phyloP scores from a whole-genome alignment of 352 stramenopile genomes.

The Pythium angustatum region DNA sequence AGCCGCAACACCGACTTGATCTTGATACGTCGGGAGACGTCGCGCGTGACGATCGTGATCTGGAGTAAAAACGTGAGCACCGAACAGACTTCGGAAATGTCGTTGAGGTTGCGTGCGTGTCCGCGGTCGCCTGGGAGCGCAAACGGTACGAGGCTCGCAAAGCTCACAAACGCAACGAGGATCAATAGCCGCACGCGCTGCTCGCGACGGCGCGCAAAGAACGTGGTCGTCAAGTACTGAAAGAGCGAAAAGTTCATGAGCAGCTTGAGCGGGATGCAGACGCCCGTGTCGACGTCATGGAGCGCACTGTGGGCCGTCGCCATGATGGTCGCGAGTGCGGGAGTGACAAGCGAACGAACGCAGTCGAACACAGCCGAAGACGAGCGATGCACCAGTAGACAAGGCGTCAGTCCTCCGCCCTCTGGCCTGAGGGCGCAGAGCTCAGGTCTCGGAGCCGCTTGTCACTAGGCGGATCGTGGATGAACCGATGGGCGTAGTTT shows the following conservation, averaged over 20 bases:
- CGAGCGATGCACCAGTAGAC: too few relatives aligned
- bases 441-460: too few relatives aligned
- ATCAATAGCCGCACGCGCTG: slow-evolving; percentile 23
- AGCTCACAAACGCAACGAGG: slow-evolving; percentile 17
- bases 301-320: too few relatives aligned
- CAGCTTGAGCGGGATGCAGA: too few relatives aligned
- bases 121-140: slow-evolving; percentile 25
- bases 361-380: too few relatives aligned
- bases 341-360: too few relatives aligned
- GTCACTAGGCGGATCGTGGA: too few relatives aligned
- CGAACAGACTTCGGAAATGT: slow-evolving; percentile 26
- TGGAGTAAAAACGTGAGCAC: slow-evolving; percentile 31
- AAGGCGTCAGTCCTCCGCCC: too few relatives aligned
- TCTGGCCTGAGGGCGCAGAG: too few relatives aligned
- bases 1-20: slow-evolving; percentile 1
- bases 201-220: slow-evolving; percentile 13
- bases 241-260: slow-evolving; percentile 28
- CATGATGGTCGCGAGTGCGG: too few relatives aligned
- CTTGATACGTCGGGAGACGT: slow-evolving; percentile 25
- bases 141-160: slow-evolving; percentile 30
- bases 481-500: too few relatives aligned
- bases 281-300: too few relatives aligned
- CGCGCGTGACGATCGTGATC: slow-evolving; percentile 27
- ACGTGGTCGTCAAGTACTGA: slow-evolving; percentile 20
- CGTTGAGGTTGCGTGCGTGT: slow-evolving; percentile 27